Evolutionary conservation across 1,139 yeast genomes (phyloP), one percentile per base, ranked within the genome.

Genomic region (Ogataea hybrid): DNA sequence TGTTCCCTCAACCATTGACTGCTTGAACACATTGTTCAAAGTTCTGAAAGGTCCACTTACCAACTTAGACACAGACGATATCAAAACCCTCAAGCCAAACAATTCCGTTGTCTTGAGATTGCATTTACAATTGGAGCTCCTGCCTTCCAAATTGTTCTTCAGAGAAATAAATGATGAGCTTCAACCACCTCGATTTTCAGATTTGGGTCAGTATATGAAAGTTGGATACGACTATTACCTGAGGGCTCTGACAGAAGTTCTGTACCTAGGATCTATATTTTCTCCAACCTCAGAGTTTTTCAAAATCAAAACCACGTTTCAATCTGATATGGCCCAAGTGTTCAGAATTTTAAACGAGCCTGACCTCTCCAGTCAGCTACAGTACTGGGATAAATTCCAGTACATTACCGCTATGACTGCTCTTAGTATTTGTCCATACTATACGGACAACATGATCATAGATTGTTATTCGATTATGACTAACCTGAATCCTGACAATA

Each of bases 1-100:
- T 8, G 53, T 71, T 1, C 85, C 86, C 1, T 64, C 71, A 6
- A 71, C 77, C 8, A 58, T 72, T 1, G 77, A 75, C 39, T 80
- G 88, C 53, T 62, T 82, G 27, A 69, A 68, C 39, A 80, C 84
- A 17, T 56, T 83, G 18, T 69, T 75, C 43, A 78, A 77, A 49
- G 81, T 81, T 3, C 64, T 84, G 38, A 76, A 70, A 49, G 88
- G 86, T 0, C 89, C 90, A 0, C 57, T 84, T 5, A 59, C 67
- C 11, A 61, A 72, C 25, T 62, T 60, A 3, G 65, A 73, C 1
- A 61, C 56, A 4, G 74, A 70, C n/a, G 72, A 71, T 12, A 62
- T 68, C 3, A 79, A 74, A 51, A 74, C 83, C 0, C 78, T 84
- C 14, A 69, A 73, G 47, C 61, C 77, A 5, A 58, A 64, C n/a